These are phyloP conservation scores for Zelonia costaricensis DNA, from an alignment of 208 protist genomes.

Conservation along the genomic window DNA sequence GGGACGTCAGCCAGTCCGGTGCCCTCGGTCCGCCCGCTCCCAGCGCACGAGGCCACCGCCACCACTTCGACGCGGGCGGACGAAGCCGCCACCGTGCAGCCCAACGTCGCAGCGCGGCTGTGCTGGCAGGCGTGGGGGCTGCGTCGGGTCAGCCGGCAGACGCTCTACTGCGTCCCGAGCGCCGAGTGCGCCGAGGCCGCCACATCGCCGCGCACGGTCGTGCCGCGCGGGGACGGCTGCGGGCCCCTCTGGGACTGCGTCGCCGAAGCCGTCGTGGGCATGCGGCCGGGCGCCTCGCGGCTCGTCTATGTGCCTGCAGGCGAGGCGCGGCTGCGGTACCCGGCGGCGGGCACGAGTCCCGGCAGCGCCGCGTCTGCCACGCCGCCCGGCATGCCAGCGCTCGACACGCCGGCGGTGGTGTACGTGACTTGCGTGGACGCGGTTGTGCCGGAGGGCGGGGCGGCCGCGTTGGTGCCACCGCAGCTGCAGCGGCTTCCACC, in stretches of 20 bases:
- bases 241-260: constrained; percentile 41
- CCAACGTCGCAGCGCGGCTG: background rate
- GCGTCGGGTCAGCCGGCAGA: constrained; percentile 28
- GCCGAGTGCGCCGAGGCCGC: constrained; percentile 45
- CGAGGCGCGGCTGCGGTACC: constrained; percentile 31
- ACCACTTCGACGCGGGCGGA: too few species aligned
- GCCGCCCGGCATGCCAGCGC: background rate
- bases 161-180: constrained; percentile 35
- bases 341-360: constrained; percentile 24
- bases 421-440: constrained; percentile 22
- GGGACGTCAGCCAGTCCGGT: constrained; percentile 4
- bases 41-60: background rate
- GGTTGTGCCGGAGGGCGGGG: background rate
- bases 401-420: constrained; percentile 18
- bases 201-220: constrained; percentile 37
- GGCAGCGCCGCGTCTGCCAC: background rate
- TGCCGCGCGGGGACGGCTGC: constrained; percentile 35
- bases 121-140: constrained; percentile 42
- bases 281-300: constrained; percentile 39
- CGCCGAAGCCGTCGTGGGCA: constrained; percentile 49
- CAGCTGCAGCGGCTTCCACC: background rate
- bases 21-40: constrained; percentile 20
- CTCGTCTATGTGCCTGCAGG: constrained; percentile 48
- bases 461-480: too few species aligned
- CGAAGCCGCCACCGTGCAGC: background rate